Evolutionary conservation across 108 stramenopile genomes (phyloP), one percentile per base, ranked within the genome.

Genomic region (Parietichytrium sp.): DNA sequence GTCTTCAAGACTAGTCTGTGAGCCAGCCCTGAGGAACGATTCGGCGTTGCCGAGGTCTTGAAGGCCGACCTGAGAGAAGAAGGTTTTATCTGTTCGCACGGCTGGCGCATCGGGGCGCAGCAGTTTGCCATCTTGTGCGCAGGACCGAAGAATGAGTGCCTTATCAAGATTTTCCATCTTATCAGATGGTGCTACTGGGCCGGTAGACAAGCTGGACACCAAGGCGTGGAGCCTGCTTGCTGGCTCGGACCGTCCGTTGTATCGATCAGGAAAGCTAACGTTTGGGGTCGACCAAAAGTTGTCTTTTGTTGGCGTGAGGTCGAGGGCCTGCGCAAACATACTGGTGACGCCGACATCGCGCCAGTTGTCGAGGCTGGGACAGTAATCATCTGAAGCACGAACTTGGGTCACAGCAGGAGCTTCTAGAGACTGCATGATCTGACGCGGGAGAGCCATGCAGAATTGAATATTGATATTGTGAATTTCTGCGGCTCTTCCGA

Each of bases 341-440:
- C 49, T 45, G 1, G 83, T 83, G 26, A 78, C 26, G 2, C 86
- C 86, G 47, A 81, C 61, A 38, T 72, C 49, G 55, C 49, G 36
- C 25, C 20, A 12, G 55, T 61, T 72, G 29, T 27, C n/a, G 1
- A 61, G 55, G 52, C 54, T 54, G 4, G 79, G 78, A 36, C 48
- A 15, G 77, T 86, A 84, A 79, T 89, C 87, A 25, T 86, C 89
- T 3, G 85, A 78, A 2, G 84, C 89, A 4, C 89, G 86, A 29
- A 78, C 53, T 42, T 89, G 86, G 29, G 89, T 89, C 3, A 89
- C 89, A 0, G 85, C 83, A 13, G 77, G 81, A 48, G 80, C 13
- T 33, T 81, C 50, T 33, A 84, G 30, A 10, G 78, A 55, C 47
- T 87, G 86, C 13, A 89, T 29, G 15, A 87, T 52, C 53, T 85